phyloP scores from a whole-genome alignment of 106 monocot genomes.

The Triglochin maritima region DNA sequence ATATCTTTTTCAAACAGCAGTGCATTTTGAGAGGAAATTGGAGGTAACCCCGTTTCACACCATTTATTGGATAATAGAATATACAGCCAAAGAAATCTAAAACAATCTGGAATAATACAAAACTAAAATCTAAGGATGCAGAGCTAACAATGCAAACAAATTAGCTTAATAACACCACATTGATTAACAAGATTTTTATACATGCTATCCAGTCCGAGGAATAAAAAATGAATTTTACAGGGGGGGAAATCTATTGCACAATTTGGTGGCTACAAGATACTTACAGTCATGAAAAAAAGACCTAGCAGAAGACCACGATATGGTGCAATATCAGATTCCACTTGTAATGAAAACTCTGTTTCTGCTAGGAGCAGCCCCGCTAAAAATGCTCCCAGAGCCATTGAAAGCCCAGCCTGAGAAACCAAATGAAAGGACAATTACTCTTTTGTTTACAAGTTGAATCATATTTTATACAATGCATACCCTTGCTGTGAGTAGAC shows the following conservation, averaged over 20 bases:
- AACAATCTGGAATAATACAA: too few relatives aligned
- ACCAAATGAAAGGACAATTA: slow-evolving; percentile 1
- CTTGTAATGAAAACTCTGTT: slow-evolving; percentile 99
- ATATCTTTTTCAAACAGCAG: too few relatives aligned
- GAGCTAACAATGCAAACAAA: not conserved
- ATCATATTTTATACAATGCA: slow-evolving; percentile 2
- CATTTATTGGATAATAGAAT: not conserved
- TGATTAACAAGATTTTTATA: too few relatives aligned
- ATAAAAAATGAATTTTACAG: too few relatives aligned
- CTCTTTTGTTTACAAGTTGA: not conserved
- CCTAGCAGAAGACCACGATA: slow-evolving; percentile 94
- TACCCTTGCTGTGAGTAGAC: slow-evolving; percentile 98
- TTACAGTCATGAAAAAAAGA: slow-evolving; percentile 99
- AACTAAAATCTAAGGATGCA: too few relatives aligned
- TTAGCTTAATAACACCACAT: too few relatives aligned
- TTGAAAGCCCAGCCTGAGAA: slow-evolving; percentile 86
- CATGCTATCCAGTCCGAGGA: too few relatives aligned
- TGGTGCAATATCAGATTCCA: slow-evolving; percentile 99
- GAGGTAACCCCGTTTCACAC: too few relatives aligned
- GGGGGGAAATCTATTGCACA: too few relatives aligned
- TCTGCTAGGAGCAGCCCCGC: slow-evolving; percentile 95
- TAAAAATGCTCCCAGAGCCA: slow-evolving; percentile 98
- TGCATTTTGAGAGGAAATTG: too few relatives aligned
- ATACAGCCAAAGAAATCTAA: not conserved
- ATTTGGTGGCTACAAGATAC: slow-evolving; percentile 6